phyloP scores from a whole-genome alignment of 352 stramenopile species.

The Globisporangium recalcitrans region DNA sequence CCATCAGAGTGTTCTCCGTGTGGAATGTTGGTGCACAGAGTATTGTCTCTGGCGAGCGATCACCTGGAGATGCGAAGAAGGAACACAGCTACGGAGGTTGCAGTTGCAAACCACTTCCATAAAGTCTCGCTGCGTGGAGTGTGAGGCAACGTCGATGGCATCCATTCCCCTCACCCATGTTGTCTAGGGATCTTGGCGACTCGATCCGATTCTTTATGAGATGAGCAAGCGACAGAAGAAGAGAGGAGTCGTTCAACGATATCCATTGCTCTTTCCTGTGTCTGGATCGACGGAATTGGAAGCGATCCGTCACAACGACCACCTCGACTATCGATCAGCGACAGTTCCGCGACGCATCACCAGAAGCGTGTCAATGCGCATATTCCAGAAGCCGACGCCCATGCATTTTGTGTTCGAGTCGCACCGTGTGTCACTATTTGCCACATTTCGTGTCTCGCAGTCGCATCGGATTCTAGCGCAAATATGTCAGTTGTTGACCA shows the following conservation, averaged over 20 bases:
- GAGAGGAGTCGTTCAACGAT: background rate
- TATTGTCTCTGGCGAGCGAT: background rate
- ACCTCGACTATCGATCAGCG: background rate
- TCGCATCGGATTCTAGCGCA: background rate
- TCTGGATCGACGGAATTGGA: conserved; percentile 4
- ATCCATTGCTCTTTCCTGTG: background rate
- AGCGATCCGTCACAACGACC: background rate
- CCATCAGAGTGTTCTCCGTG: background rate
- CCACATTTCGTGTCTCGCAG: background rate
- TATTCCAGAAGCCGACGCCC: background rate
- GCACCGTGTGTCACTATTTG: background rate
- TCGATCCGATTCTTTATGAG: too few relatives aligned
- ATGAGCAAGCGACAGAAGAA: background rate
- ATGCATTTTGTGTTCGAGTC: too few relatives aligned
- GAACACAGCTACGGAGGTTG: background rate
- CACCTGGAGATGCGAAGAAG: background rate
- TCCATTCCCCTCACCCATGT: too few relatives aligned
- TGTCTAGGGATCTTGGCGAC: background rate
- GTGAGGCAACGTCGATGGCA: too few relatives aligned
- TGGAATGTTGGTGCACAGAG: background rate
- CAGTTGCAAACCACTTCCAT: too few relatives aligned
- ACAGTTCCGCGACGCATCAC: background rate
- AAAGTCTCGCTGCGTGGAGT: too few relatives aligned
- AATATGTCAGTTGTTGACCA: background rate
- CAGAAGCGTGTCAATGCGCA: background rate